These are phyloP conservation scores for Takashimella koratensis DNA, from an alignment of 1,284 basidiomycete genomes.

Conservation along the genomic window DNA sequence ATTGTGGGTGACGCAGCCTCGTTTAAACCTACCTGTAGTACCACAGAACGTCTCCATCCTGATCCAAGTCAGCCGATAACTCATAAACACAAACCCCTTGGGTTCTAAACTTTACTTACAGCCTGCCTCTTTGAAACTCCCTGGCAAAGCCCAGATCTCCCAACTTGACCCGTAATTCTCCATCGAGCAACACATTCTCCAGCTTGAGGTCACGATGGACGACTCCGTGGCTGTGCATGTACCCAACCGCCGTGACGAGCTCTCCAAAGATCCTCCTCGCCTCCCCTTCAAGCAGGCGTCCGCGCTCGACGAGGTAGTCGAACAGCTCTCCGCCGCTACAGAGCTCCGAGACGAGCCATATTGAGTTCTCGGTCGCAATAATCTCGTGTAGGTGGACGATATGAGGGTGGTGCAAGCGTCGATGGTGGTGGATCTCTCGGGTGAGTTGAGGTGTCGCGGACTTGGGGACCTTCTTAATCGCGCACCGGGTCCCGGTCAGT, in stretches of 20 bases:
- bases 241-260: slow-evolving; percentile 90
- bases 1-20: slow-evolving; percentile 5
- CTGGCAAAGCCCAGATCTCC: slow-evolving; percentile 96
- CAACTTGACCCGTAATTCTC: slow-evolving; percentile 79
- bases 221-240: slow-evolving; percentile 80
- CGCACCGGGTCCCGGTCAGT: slow-evolving; percentile 80
- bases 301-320: slow-evolving; percentile 94
- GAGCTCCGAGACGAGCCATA: slow-evolving; percentile 97
- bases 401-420: slow-evolving; percentile 90
- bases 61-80: slow-evolving; percentile 7
- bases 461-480: slow-evolving; percentile 97
- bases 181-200: slow-evolving; percentile 90
- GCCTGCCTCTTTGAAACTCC: slow-evolving; percentile 77
- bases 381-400: slow-evolving; percentile 96
- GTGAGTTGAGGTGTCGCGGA: slow-evolving; percentile 83
- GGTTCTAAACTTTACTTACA: slow-evolving; percentile 41
- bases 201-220: slow-evolving; percentile 95
- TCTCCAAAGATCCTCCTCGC: slow-evolving; percentile 84
- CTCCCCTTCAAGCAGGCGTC: slow-evolving; percentile 77
- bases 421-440: slow-evolving; percentile 96
- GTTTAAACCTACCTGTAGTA: slow-evolving; percentile 66
- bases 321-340: slow-evolving; percentile 96
- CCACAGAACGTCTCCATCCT: slow-evolving; percentile 93
- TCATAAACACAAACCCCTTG: not conserved
- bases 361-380: slow-evolving; percentile 88